Percentiles rank a stretch among this genome's conserved stretches.
Conservation (phyloP, 306 rosid genomes). For the Quercus rubra region DNA sequence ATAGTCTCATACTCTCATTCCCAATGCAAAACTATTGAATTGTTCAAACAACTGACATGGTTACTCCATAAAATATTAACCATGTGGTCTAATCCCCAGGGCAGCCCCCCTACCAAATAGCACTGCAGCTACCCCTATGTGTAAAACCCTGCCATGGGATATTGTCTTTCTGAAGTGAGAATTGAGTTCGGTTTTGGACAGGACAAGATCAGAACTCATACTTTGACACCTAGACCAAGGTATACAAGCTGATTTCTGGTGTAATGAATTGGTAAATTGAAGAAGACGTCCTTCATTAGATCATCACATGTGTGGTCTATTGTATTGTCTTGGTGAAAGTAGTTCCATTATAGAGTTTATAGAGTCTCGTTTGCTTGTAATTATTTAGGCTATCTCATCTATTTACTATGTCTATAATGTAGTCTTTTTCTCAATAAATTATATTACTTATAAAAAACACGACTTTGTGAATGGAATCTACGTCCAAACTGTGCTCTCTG, state of each 20-base stretch:
- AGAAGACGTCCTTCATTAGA: too few relatives aligned
- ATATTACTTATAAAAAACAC: too few relatives aligned
- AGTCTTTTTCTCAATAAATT: too few relatives aligned
- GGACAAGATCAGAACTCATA: neutral
- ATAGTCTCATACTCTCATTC: neutral
- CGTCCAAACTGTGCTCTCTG: neutral
- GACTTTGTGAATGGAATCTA: neutral
- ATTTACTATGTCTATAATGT: too few relatives aligned
- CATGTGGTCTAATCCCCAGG: neutral
- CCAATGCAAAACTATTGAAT: neutral
- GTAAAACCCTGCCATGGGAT: neutral
- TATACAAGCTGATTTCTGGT: neutral
- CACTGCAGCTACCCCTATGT: neutral
- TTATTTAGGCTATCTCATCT: too few relatives aligned
- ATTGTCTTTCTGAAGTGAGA: neutral
- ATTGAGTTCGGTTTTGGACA: neutral
- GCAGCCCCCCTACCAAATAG: neutral
- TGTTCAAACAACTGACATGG: neutral
- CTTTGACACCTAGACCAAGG: neutral
- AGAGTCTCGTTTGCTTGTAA: too few relatives aligned
- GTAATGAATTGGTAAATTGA: too few relatives aligned
- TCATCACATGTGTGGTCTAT: too few relatives aligned
- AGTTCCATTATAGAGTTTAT: too few relatives aligned
- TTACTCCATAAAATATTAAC: neutral
- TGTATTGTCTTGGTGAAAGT: too few relatives aligned